Evolutionary conservation across 2,329 filamentous ascomycete species (phyloP).

Genomic region (Chaetomium sp.): DNA sequence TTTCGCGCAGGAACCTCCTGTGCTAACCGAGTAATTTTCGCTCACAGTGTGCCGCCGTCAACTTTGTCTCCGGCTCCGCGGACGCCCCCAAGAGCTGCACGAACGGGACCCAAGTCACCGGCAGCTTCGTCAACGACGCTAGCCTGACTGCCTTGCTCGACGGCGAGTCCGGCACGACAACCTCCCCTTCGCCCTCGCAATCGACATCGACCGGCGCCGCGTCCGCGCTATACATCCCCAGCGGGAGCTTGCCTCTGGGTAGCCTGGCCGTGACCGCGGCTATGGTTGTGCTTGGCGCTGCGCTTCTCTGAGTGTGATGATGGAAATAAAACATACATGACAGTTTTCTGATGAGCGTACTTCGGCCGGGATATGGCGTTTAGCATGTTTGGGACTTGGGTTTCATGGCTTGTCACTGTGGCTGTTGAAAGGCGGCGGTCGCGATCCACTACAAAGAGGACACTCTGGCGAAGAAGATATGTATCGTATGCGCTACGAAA

Average conservation of each 20-base stretch:
- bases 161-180: background rate
- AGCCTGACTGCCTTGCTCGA: background rate
- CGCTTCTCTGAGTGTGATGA: background rate
- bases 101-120: conserved; percentile 33
- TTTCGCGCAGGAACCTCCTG: background rate
- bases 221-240: background rate
- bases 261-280: conserved; percentile 6
- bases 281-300: conserved; percentile 10
- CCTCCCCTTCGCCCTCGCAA: background rate
- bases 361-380: background rate
- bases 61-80: conserved; percentile 43
- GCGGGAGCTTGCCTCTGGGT: conserved; percentile 8
- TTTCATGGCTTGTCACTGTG: too few species aligned
- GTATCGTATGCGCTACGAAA: too few species aligned
- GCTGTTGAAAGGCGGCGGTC: too few species aligned
- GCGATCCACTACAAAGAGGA: too few species aligned
- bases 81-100: conserved; percentile 28
- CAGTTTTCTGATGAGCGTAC: too few species aligned
- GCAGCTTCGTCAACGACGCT: conserved; percentile 26
- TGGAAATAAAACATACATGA: background rate
- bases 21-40: background rate
- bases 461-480: too few species aligned
- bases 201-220: conserved; percentile 7
- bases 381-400: background rate
- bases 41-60: conserved; percentile 46